Evolutionary conservation across 1,284 basidiomycete species (phyloP), one percentile per base, ranked within the genome.

Genomic region (Trichosporon sp.): DNA sequence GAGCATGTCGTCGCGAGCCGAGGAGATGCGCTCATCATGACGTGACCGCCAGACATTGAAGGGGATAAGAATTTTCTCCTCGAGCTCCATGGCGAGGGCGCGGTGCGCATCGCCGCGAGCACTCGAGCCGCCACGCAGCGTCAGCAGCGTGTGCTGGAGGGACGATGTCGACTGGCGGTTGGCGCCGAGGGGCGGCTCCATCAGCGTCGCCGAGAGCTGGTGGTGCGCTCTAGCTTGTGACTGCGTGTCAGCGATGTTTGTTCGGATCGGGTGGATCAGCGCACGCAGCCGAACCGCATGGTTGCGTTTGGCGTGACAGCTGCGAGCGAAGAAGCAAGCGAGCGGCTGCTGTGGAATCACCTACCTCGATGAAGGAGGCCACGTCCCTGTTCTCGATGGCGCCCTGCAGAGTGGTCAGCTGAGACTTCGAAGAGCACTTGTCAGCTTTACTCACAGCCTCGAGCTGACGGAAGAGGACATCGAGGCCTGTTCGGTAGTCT

Each of bases 401-500:
- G 71, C 73, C 74, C 73, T 73, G 58, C 29, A 23, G 13, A 46
- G 61, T 49, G 57, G 52, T 60, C 58, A 27, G 16, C n/a, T 62
- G 16, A 9, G 8, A n/a, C n/a, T n/a, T n/a, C n/a, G n/a, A n/a
- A n/a, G n/a, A n/a, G n/a, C n/a, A n/a, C n/a, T n/a, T 57, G 9
- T 6, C n/a, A 60, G 49, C 27, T 27, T 59, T 0, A 72, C 83
- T 61, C 70, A 89, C 90, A 84, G 91, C 88, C 72, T 92, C 88
- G 34, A 93, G 85, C 79, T 91, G 89, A 56, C 76, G 80, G 76
- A 87, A 91, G 23, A 93, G 80, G 21, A 89, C 85, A 69, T 93
- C 87, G 27, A 94, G 84, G 33, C 92, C 92, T 64, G 82, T 85
- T 40, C 90, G 84, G 75, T 92, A 92, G 81, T 93, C 91, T 76